These are phyloP conservation scores for Syncephalastrum racemosum DNA, from an alignment of 371 early-diverging fungal species.

Conservation along the genomic window DNA sequence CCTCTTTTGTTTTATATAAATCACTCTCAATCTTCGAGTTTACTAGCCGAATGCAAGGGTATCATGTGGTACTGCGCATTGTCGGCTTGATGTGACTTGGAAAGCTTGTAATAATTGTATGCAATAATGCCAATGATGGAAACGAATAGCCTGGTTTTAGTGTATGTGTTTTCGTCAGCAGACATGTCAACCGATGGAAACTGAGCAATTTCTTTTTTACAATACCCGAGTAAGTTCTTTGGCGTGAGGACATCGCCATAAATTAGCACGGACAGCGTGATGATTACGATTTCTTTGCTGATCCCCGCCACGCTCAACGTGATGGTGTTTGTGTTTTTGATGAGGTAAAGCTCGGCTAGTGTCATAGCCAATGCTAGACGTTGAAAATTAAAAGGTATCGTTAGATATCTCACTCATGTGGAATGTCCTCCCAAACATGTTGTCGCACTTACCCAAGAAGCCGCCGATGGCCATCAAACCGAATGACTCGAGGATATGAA, in stretches of 20 bases:
- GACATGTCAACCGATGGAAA: background rate
- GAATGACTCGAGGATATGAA: constrained; percentile 41
- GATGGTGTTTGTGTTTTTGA: constrained; percentile 80
- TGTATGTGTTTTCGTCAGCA: too few relatives aligned
- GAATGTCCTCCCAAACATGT: background rate
- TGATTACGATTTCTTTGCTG: constrained; percentile 68
- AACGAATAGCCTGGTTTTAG: constrained; percentile 43
- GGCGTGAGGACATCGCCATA: constrained; percentile 57
- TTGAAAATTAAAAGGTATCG: background rate
- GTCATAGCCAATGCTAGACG: constrained; percentile 82
- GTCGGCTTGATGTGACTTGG: constrained; percentile 25
- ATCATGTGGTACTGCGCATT: constrained; percentile 27
- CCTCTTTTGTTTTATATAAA: constrained; percentile 3
- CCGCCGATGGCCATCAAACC: constrained; percentile 75
- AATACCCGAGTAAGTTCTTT: constrained; percentile 54
- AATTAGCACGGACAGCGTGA: constrained; percentile 54
- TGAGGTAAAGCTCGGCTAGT: constrained; percentile 77
- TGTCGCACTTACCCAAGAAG: constrained; percentile 43
- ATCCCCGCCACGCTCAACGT: constrained; percentile 90
- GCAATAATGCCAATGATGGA: constrained; percentile 60
- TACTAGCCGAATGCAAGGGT: constrained; percentile 29
- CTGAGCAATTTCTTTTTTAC: background rate
- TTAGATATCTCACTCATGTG: background rate
- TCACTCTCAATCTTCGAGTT: constrained; percentile 26
- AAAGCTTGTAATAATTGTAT: constrained; percentile 59